A percentile compares a stretch with the other conserved stretches of the same genome.
Evolutionary conservation across 176 grass and related monocot genomes (phyloP).

Genomic region (Zea mays): Zm-B73-REFERENCE-NAM-5.0 NC_050099.1:148685501-148686000

Average conservation of each 20-base stretch:
- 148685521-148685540: background rate
- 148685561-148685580: background rate
- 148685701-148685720: background rate
- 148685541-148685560: background rate
- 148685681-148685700: background rate
- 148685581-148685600: background rate
- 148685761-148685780: slow-evolving; percentile 21
- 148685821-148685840: background rate
- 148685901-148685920: slow-evolving; percentile 45
- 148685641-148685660: background rate
- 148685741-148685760: slow-evolving; percentile 20
- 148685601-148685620: background rate
- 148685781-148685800: slow-evolving; percentile 6
- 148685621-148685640: background rate
- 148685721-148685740: background rate
- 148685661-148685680: no score
- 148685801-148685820: background rate
- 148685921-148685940: slow-evolving; percentile 50
- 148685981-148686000: background rate
- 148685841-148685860: background rate
- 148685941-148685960: slow-evolving; percentile 6
- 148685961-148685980: slow-evolving; percentile 38
- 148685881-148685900: slow-evolving; percentile 2
- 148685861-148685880: background rate
- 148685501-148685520: background rate